Evolutionary conservation across 139 green algal species (phyloP), one percentile per base, ranked within the genome.

Genomic region (Gonium pectorale): DNA sequence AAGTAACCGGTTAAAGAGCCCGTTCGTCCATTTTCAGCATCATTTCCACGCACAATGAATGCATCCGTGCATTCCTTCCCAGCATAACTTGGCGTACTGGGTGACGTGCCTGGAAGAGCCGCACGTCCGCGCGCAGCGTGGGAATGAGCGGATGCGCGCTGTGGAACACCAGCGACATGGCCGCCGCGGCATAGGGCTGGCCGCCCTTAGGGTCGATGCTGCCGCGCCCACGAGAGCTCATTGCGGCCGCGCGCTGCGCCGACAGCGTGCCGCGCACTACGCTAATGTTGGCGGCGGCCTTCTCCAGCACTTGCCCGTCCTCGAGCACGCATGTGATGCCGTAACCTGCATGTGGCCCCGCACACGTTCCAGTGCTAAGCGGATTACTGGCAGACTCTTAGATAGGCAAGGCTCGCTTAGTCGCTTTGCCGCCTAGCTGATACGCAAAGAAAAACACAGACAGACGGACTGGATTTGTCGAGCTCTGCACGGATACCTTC

Each of bases 141-240:
- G 97, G 97, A 15, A 99, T 95, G 31, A 94, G 85, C 19, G 97
- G 97, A 77, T 97, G 92, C 0, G 89, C 88, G 17, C 91, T 81
- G 91, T 99, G 97, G 88, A 98, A 98, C 60, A 99, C 97, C 6
- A 99, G 92, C 0, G 92, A 97, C 86, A 99, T 92, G 19, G 97
- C 96, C 0, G 93, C 96, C 0, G 97, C 97, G 33, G 91, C 89
- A 88, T 99, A 99, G 1, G 86, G 56, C 81, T 98, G 90, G 0
- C 96, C 96, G 9, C 94, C 95, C 15, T 77, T 69, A 0, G 93
- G 88, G 82, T 97, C 92, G 33, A 98, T 93, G 44, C 60, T 85
- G 2, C 44, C 59, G 11, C 95, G 87, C 0, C 95, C 95, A 5
- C 95, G 87, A 38, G 83, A 88, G 87, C 91, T 96, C 93, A 96